Conservation (phyloP, 73 alveolate species). For the Tetrahymena elliotti region DNA sequence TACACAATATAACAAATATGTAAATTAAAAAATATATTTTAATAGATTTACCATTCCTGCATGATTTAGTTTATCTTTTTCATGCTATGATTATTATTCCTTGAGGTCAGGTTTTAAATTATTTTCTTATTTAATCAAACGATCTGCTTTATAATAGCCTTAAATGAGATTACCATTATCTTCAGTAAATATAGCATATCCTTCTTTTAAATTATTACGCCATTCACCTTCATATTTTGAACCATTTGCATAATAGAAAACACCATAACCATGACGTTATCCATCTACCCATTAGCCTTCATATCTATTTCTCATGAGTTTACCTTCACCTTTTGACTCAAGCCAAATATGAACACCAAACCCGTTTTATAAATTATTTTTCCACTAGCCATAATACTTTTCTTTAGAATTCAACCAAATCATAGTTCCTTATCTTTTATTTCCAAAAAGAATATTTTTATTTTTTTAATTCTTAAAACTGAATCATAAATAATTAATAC, state of each 20-base stretch:
- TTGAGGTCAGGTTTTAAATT: not conserved
- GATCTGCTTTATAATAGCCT: slow-evolving; percentile 95
- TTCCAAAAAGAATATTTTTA: not conserved
- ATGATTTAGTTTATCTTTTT: not conserved
- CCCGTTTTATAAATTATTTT: slow-evolving; percentile 85
- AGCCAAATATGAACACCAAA: slow-evolving; percentile 98
- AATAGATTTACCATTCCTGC: not conserved
- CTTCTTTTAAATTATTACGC: slow-evolving; percentile 88
- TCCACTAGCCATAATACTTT: slow-evolving; percentile 97
- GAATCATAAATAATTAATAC: not conserved
- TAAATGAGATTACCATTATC: slow-evolving; percentile 92
- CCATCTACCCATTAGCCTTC: slow-evolving; percentile 97
- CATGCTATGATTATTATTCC: not conserved
- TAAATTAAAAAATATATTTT: not conserved
- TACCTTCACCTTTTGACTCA: slow-evolving; percentile 81
- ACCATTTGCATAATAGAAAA: slow-evolving; percentile 93
- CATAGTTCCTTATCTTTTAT: slow-evolving; percentile 84
- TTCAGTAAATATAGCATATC: slow-evolving; percentile 87
- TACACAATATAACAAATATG: not conserved
- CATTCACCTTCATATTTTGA: slow-evolving; percentile 97
- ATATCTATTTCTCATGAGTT: slow-evolving; percentile 93
- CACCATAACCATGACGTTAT: slow-evolving; percentile 95
- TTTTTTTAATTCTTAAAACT: not conserved
- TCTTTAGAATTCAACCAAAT: slow-evolving; percentile 85
- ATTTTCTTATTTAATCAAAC: slow-evolving; percentile 60